Evolutionary conservation across 768 basidiomycete species (phyloP), one percentile per base, ranked within the genome.

Genomic region (Mycena alexandri): DNA sequence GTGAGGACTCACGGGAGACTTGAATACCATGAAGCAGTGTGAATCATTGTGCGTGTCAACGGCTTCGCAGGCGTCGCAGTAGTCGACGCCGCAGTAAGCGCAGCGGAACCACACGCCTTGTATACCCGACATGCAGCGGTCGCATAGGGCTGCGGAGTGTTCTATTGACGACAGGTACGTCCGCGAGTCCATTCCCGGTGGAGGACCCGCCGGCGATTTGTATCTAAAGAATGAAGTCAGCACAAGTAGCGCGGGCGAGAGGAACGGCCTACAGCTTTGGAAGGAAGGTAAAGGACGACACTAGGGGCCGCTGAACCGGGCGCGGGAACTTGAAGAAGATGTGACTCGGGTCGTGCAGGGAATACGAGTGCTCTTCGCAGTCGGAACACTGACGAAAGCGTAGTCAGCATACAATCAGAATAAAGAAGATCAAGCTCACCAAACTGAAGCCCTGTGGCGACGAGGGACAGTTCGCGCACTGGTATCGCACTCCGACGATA

Each of bases 21-120:
- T 98, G 81, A 98, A 92, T 10, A 93, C 92, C 38, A 96, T 82
- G 78, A 96, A 98, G 47, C 94, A 79, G 74, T 97, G 96, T 1
- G 87, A 89, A 65, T 87, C 83, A 71, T 96, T 87, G 74, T 98
- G 96, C 50, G 91, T 91, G 73, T 94, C 94, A 29, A 92, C 80
- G 51, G 81, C 84, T 77, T 96, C 93, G 72, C 96, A 97, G 34
- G 85, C 85, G 46, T 89, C 89, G 79, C 96, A 98, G n/a, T 97
- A 81, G 75, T 98, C 96, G 71, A 87, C 90, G 8, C 85, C 85
- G 74, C 96, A 98, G 74, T 95, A 94, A 5, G 89, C 94, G 74
- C 96, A 98, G 71, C 92, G 87, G 79, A 90, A 93, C 96, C 96
- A 98, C 71, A 89, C 87, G 17, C 96, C 96, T n/a, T 83, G 80